Conservation (phyloP, 2,329 filamentous ascomycete species). For the Penicillium nordicum region DNA sequence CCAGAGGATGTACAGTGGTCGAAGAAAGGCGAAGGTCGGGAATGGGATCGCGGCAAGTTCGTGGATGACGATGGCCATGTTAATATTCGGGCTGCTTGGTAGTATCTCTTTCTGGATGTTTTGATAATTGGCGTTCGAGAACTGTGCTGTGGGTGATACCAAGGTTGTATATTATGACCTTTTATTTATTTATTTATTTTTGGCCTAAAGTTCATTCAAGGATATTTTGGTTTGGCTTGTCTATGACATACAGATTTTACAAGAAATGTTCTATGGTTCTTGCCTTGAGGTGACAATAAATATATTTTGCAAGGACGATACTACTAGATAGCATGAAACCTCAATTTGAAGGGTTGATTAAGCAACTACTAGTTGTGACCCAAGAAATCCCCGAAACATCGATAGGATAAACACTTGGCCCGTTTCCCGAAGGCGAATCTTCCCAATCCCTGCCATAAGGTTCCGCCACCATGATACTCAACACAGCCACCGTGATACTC, state of each 20-base stretch:
- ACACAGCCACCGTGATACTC: too few species aligned
- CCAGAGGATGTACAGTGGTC: constrained; percentile 71
- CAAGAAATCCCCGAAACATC: too few species aligned
- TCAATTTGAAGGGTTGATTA: background rate
- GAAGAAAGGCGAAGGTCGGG: constrained; percentile 63
- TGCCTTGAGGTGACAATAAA: background rate
- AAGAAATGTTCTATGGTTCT: background rate
- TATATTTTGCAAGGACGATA: background rate
- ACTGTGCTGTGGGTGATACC: constrained; percentile 5
- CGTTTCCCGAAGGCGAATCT: too few species aligned
- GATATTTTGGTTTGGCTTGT: background rate
- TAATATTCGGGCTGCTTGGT: constrained; percentile 51
- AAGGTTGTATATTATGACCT: background rate
- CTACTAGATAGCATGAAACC: background rate
- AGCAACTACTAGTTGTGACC: too few species aligned
- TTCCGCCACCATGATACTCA: too few species aligned
- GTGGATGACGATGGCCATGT: constrained; percentile 55
- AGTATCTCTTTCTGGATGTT: constrained; percentile 5
- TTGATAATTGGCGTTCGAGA: constrained; percentile 6
- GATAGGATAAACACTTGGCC: too few species aligned
- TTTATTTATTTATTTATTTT: background rate
- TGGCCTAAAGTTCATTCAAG: background rate
- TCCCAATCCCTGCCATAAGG: too few species aligned
- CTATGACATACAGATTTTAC: background rate
- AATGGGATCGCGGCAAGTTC: constrained; percentile 54